Base-by-base conservation (phyloP, 2,329 filamentous ascomycete genomes). In the Colletotrichum acutatum region DNA sequence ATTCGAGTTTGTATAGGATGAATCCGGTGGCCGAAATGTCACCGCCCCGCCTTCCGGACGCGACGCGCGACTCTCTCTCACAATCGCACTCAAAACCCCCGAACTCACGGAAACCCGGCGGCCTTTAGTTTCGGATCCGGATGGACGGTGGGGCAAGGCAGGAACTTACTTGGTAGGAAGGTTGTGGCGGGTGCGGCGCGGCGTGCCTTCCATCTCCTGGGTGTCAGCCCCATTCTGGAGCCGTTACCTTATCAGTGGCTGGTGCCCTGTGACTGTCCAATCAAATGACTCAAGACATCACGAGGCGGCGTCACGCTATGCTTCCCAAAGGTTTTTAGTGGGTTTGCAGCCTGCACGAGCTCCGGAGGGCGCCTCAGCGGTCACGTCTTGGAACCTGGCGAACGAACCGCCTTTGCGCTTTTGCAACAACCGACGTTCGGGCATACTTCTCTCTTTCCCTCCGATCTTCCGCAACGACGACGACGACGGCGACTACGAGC, bases 261-360 rank as follows among this genome's bases (percentile, higher is more conserved):
- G 22, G 16, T 56, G 16, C 7, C 7, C 19, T 14, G 5, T n/a
- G 34, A 63, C 24, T 22, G 63, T 52, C 71, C 68, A 74, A 74
- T 74, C 71, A 74, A 63, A 72, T 63, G 71, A 68, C 68, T 28
- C 30, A 28, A 57, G 16, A 42, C 58, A 74, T 75, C 74, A 75
- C 72, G 58, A 72, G 74, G 58, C 61, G 63, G 65, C 72, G 68
- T 74, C 74, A 75, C 74, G 74, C 72, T 75, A 72, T 66, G 22
- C 52, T 62, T 70, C 57, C 32, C 62, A 61, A 59, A 58, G 68
- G 24, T 54, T 69, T 72, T 72, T 72, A 72, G 71, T 28, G 71
- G 71, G 52, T 59, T 68, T 68, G 52, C 57, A 67, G 57, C 58
- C 71, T 74, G 71, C 71, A 74, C 71, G 68, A 74, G 68, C 71